These are phyloP conservation scores for Bisporella sp. DNA, from an alignment of 2,329 filamentous ascomycete species.

Conservation along the genomic window DNA sequence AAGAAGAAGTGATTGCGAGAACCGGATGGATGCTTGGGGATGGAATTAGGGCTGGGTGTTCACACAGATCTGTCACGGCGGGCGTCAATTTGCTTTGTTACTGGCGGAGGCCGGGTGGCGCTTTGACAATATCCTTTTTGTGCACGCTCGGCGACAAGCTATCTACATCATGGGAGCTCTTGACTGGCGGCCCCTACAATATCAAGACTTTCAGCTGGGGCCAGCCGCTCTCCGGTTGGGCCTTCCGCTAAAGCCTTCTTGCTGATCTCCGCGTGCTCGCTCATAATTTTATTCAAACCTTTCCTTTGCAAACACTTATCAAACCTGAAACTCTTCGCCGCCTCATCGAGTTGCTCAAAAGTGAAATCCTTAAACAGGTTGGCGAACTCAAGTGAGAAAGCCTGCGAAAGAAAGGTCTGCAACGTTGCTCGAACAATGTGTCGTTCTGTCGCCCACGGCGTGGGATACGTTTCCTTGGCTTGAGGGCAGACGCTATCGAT, in stretches of 20 bases:
- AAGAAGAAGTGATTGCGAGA: too few relatives aligned
- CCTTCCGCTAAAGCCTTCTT: background rate
- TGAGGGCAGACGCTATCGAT: constrained; percentile 38
- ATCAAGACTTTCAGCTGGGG: too few relatives aligned
- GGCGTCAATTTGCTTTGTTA: too few relatives aligned
- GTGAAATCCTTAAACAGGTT: constrained; percentile 45
- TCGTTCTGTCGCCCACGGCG: constrained; percentile 41
- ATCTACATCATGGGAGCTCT: too few relatives aligned
- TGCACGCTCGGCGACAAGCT: too few relatives aligned
- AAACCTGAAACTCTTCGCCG: constrained; percentile 42
- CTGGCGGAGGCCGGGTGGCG: too few relatives aligned
- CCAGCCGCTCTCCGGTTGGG: background rate
- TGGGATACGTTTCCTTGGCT: constrained; percentile 16
- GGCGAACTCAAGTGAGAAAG: constrained; percentile 46
- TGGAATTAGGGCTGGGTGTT: too few relatives aligned
- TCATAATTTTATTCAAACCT: constrained; percentile 22
- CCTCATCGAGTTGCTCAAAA: constrained; percentile 42
- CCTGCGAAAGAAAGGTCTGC: constrained; percentile 43
- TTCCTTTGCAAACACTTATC: constrained; percentile 42
- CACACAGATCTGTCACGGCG: too few relatives aligned
- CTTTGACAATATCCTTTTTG: too few relatives aligned
- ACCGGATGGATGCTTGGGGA: too few relatives aligned
- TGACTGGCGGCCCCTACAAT: too few relatives aligned
- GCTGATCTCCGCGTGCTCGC: constrained; percentile 12
- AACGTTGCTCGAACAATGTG: constrained; percentile 39